These are phyloP conservation scores for Sporothrix brunneoviolacea DNA, from an alignment of 2,329 filamentous ascomycete genomes.

Conservation along the genomic window DNA sequence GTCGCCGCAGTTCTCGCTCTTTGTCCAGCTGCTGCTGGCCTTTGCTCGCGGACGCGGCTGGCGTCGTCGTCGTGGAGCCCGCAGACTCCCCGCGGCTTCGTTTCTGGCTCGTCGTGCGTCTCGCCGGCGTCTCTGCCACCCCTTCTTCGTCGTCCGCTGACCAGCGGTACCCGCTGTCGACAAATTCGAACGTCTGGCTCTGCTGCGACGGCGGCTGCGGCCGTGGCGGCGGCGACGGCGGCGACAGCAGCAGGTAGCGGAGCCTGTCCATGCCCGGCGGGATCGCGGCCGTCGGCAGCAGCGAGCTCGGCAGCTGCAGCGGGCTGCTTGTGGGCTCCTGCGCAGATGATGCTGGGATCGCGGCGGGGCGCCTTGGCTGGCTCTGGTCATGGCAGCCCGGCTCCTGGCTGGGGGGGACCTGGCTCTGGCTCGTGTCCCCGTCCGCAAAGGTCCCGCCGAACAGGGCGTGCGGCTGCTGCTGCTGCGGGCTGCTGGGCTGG, in stretches of 20 bases:
- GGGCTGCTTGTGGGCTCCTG: not conserved
- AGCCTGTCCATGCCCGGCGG: conserved; percentile 7
- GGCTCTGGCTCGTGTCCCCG: not conserved
- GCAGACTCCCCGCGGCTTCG: not conserved
- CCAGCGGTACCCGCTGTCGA: too few species aligned
- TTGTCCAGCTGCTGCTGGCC: too few species aligned
- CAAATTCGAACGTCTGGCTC: not conserved
- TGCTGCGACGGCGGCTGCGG: not conserved
- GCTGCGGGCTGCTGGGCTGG: conserved; percentile 9
- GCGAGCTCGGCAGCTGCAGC: conserved; percentile 10
- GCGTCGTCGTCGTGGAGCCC: too few species aligned
- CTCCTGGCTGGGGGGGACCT: not conserved
- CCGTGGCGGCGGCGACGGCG: not conserved
- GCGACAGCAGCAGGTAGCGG: conserved; percentile 6
- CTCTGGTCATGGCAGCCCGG: not conserved
- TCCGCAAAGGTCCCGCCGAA: not conserved
- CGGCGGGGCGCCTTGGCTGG: not conserved
- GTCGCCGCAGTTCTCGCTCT: too few species aligned
- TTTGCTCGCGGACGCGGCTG: too few species aligned
- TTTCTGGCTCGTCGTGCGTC: too few species aligned
- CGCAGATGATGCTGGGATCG: conserved; percentile 6
- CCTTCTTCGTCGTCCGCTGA: not conserved
- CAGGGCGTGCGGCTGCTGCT: too few species aligned
- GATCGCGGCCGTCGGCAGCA: not conserved
- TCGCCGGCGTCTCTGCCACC: not conserved